These are phyloP conservation scores for Penicillium cosmopolitanum DNA, from an alignment of 495 filamentous ascomycete species.

Conservation along the genomic window DNA sequence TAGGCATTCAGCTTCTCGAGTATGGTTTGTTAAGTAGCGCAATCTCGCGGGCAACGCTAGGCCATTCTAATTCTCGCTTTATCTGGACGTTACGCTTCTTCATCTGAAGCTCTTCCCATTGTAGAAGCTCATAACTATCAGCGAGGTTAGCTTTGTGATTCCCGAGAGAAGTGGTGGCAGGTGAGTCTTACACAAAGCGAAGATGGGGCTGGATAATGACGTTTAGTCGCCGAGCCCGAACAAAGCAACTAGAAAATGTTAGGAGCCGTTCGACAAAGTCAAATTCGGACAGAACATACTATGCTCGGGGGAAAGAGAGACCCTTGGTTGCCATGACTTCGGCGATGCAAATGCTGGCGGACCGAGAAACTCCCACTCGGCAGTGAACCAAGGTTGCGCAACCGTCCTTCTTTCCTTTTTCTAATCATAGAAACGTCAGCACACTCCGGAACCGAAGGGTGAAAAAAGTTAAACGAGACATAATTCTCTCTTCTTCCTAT, in stretches of 20 bases:
- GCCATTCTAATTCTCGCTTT: conserved; percentile 88
- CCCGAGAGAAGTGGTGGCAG: not conserved
- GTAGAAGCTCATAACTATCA: conserved; percentile 68
- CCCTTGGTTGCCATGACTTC: conserved; percentile 85
- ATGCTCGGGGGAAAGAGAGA: conserved; percentile 88
- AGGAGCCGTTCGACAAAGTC: conserved; percentile 7
- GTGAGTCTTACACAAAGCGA: conserved; percentile 59
- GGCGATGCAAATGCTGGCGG: conserved; percentile 96
- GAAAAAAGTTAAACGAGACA: not conserved
- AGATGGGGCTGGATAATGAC: conserved; percentile 75
- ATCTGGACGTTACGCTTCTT: conserved; percentile 48
- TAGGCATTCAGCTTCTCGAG: conserved; percentile 38
- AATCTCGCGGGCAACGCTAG: conserved; percentile 83
- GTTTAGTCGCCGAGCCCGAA: conserved; percentile 84
- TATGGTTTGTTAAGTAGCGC: conserved; percentile 98
- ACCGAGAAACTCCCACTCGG: conserved; percentile 91
- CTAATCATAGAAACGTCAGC: conserved; percentile 44
- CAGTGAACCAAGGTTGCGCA: conserved; percentile 95
- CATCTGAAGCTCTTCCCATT: conserved; percentile 81
- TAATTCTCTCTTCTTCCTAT: not conserved
- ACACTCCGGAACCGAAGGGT: not conserved
- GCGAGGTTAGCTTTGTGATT: conserved; percentile 20
- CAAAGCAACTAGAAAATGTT: conserved; percentile 69
- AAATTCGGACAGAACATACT: conserved; percentile 52
- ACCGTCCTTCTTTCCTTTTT: conserved; percentile 70